These are phyloP conservation scores for Cynanchum wilfordii DNA, from an alignment of 257 asterid species.

Conservation along the genomic window DNA sequence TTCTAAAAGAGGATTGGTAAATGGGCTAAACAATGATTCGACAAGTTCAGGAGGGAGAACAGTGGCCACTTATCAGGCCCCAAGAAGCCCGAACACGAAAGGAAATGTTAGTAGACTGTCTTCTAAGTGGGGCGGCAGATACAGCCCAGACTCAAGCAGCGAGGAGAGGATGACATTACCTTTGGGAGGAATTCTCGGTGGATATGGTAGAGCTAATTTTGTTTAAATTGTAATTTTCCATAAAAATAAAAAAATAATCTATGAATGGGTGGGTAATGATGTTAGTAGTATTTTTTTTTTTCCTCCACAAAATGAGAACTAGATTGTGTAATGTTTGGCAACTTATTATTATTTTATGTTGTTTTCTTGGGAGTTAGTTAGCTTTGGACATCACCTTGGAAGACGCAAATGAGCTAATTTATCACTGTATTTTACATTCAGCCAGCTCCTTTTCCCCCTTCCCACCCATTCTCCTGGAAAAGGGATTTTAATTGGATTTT, in stretches of 20 bases:
- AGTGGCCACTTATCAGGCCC: constrained; percentile 37
- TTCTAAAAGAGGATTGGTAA: constrained; percentile 31
- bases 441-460: too few species aligned
- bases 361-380: neutral
- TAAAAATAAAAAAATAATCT: neutral
- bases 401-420: neutral
- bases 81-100: constrained; percentile 65
- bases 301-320: neutral
- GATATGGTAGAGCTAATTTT: constrained; percentile 40
- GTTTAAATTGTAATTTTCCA: constrained; percentile 21
- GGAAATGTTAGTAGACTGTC: constrained; percentile 25
- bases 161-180: constrained; percentile 50
- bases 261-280: neutral
- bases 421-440: neutral
- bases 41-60: constrained; percentile 60
- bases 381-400: neutral
- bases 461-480: too few species aligned
- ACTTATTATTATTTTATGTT: neutral
- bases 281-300: neutral
- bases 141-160: constrained; percentile 69
- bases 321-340: neutral
- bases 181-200: constrained; percentile 31
- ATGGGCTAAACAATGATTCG: constrained; percentile 41
- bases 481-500: too few species aligned
- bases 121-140: constrained; percentile 39